Evolutionary conservation across 2,329 filamentous ascomycete genomes (phyloP), one percentile per base, ranked within the genome.

Genomic region (Aspergillus clavatus): DNA sequence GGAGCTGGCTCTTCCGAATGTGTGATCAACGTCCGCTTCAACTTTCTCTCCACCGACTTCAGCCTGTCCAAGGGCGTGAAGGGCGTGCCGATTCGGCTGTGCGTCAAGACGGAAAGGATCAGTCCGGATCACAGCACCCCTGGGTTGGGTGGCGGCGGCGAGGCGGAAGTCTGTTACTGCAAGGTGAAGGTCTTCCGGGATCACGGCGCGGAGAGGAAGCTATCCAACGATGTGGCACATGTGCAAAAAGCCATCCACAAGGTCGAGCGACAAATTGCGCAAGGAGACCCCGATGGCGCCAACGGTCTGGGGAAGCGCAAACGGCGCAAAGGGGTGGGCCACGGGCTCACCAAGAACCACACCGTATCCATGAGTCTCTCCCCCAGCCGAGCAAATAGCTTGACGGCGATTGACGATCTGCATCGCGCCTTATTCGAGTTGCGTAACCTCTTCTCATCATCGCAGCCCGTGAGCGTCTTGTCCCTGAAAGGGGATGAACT

Each of bases 1-100:
- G 27, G 12, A 1, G 82, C 61, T 71, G 78, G 50, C 7, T 12
- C 26, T 12, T 78, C 82, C 4, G 87, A 94, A 59, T 90, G 87
- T 64, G 86, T 81, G 42, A 80, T 96, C 46, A 84, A 87, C 5
- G 86, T 95, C 12, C 85, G 89, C 36, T 95, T 95, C 76, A 95
- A 96, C 71, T 96, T 96, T 61, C 75, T 96, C 0, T 96, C 90
- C 1, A 96, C 90, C 11, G 90, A 96, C 62, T 96, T 96, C 64
- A 95, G 89, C 66, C 89, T 95, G 60, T 95, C 90, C 16, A 96
- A 96, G 62, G 90, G 90, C 29, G 90, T 96, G 40, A 95, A 95
- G 68, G 90, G 90, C 19, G 94, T 95, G 52, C 88, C 90, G 0
- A 88, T 95, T 5, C 77, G 90, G 38, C 77, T 95, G 1, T 95